Percentiles rank a stretch among this genome's conserved stretches.
Evolutionary conservation across 1,284 basidiomycete genomes (phyloP).

Genomic region (Omphalotus olearius): DNA sequence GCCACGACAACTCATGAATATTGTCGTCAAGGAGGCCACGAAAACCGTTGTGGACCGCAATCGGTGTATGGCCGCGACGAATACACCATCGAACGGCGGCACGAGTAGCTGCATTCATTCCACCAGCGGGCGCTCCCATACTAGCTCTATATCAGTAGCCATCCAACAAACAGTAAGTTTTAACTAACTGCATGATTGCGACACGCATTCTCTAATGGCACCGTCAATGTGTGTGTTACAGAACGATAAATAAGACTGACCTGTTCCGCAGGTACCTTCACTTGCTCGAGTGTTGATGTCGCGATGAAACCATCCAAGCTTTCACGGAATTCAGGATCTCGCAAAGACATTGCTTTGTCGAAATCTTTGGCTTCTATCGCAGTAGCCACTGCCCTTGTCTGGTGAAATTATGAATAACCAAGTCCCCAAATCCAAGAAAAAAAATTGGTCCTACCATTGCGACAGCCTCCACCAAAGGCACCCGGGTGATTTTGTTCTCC

Average conservation of each 20-base stretch:
- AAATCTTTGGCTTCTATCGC: slow-evolving; percentile 88
- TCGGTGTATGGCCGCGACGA: slow-evolving; percentile 86
- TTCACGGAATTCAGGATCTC: slow-evolving; percentile 92
- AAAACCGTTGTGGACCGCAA: slow-evolving; percentile 95
- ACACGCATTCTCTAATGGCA: slow-evolving; percentile 71
- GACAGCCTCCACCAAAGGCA: slow-evolving; percentile 92
- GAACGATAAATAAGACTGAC: slow-evolving; percentile 30
- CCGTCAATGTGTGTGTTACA: background rate
- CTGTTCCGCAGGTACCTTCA: slow-evolving; percentile 60
- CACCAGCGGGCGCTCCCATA: slow-evolving; percentile 95
- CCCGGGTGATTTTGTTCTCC: slow-evolving; percentile 93
- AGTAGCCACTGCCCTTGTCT: slow-evolving; percentile 85
- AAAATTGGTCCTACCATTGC: slow-evolving; percentile 51
- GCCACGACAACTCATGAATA: slow-evolving; percentile 87
- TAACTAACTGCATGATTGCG: slow-evolving; percentile 87
- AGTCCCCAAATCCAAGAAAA: background rate
- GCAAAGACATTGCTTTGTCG: slow-evolving; percentile 79
- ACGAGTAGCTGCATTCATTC: slow-evolving; percentile 97
- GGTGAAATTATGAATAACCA: background rate
- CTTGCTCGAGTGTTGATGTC: slow-evolving; percentile 63
- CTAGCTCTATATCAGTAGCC: slow-evolving; percentile 33
- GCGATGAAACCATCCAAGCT: slow-evolving; percentile 81
- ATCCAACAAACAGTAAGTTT: background rate
- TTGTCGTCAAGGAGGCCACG: slow-evolving; percentile 89
- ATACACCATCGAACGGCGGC: slow-evolving; percentile 93